These are phyloP conservation scores for Sambucus nigra DNA, from an alignment of 129 eudicot species.

Conservation along the genomic window DNA sequence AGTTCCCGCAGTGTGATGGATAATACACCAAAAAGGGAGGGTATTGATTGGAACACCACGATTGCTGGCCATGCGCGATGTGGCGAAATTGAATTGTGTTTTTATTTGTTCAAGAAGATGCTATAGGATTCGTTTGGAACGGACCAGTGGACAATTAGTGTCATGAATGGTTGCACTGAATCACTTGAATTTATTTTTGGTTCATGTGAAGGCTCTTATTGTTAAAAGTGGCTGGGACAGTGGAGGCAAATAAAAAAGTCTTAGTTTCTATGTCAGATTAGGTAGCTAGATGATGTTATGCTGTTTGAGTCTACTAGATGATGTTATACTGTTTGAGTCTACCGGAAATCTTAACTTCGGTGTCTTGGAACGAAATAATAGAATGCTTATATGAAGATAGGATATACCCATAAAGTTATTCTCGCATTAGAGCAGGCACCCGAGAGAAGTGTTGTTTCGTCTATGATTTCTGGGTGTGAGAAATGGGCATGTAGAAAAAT, in stretches of 20 bases:
- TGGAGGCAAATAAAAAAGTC: conserved; percentile 57
- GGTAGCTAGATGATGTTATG: conserved; percentile 40
- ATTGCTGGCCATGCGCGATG: conserved; percentile 48
- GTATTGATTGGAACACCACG: conserved; percentile 66
- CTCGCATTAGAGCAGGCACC: conserved; percentile 39
- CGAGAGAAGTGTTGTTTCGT: conserved; percentile 49
- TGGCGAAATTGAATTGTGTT: conserved; percentile 32
- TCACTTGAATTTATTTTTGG: conserved; percentile 27
- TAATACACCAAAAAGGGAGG: conserved; percentile 46
- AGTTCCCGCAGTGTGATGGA: conserved; percentile 31
- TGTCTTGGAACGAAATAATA: conserved; percentile 64
- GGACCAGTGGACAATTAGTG: conserved; percentile 68
- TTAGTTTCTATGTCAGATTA: conserved; percentile 46
- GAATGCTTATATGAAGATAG: conserved; percentile 80
- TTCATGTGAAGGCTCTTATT: conserved; percentile 46
- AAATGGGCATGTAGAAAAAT: conserved; percentile 50
- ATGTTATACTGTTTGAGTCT: too few relatives aligned
- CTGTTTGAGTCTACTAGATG: conserved; percentile 30
- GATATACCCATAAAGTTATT: conserved; percentile 39
- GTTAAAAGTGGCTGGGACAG: conserved; percentile 62
- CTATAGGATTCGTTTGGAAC: conserved; percentile 34
- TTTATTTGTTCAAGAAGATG: conserved; percentile 51
- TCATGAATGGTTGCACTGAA: conserved; percentile 54
- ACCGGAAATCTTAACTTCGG: conserved; percentile 25
- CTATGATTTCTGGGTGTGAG: conserved; percentile 57